Conservation (phyloP, 495 filamentous ascomycete species). For the Haplographium delicatum region DNA sequence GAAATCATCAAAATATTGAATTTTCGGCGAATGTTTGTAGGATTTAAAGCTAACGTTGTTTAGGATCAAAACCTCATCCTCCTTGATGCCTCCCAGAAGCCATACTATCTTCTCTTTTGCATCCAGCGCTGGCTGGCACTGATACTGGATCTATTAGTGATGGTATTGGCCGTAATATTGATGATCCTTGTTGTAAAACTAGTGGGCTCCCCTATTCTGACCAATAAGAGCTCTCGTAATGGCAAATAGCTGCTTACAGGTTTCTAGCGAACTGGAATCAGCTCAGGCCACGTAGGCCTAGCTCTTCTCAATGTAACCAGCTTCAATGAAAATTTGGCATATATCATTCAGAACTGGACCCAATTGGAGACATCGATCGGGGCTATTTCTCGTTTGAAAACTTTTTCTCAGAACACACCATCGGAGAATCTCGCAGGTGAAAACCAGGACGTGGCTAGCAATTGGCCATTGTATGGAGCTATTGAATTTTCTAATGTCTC, state of each 20-base stretch:
- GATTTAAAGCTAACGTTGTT: not conserved
- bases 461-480: conserved; percentile 31
- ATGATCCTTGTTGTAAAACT: conserved; percentile 22
- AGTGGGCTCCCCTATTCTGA: conserved; percentile 1
- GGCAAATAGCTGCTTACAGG: too few relatives aligned
- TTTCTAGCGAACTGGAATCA: conserved; percentile 14
- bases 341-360: conserved; percentile 38
- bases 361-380: conserved; percentile 50
- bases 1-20: too few relatives aligned
- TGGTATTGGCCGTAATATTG: conserved; percentile 30
- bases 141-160: conserved; percentile 43
- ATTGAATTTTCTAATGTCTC: conserved; percentile 33
- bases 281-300: conserved; percentile 47
- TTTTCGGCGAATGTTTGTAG: not conserved
- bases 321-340: conserved; percentile 16
- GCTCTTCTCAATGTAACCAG: conserved; percentile 47
- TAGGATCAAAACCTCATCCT: conserved; percentile 33
- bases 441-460: conserved; percentile 22
- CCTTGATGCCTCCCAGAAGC: conserved; percentile 50
- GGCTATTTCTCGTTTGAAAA: conserved; percentile 40
- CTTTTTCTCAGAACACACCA: conserved; percentile 31
- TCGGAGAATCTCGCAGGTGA: conserved; percentile 26
- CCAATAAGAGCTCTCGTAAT: too few relatives aligned
- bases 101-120: conserved; percentile 47
- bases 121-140: conserved; percentile 40